phyloP scores from a whole-genome alignment of 805 yeast species.

The Nakazawaea wickerhamii region DNA sequence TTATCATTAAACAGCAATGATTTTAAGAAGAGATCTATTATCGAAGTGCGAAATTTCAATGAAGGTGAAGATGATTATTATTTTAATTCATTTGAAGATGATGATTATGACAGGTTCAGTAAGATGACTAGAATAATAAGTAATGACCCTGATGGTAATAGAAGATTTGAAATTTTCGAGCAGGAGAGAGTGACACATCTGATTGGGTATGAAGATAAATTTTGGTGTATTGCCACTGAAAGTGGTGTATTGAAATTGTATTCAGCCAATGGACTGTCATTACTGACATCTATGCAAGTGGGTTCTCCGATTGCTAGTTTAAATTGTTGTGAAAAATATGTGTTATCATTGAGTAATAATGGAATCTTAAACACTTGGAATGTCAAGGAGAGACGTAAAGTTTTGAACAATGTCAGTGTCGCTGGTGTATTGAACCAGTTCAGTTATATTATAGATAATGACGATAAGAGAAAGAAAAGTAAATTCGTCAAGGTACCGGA shows the following conservation, averaged over 20 bases:
- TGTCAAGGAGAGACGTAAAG: slow-evolving; percentile 27
- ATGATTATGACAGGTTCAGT: slow-evolving; percentile 25
- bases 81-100: slow-evolving; percentile 19
- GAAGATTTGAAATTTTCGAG: slow-evolving; percentile 38
- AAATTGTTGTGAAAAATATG: slow-evolving; percentile 26
- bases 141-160: slow-evolving; percentile 29
- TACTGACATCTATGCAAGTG: slow-evolving; percentile 45
- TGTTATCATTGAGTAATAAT: slow-evolving; percentile 43
- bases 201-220: slow-evolving; percentile 30
- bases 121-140: slow-evolving; percentile 19
- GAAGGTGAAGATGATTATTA: slow-evolving; percentile 27
- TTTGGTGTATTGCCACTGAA: slow-evolving; percentile 53
- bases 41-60: slow-evolving; percentile 34
- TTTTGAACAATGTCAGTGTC: slow-evolving; percentile 41
- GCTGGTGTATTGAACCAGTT: slow-evolving; percentile 46
- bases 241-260: slow-evolving; percentile 48
- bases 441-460: slow-evolving; percentile 17
- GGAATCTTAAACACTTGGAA: slow-evolving; percentile 51
- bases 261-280: slow-evolving; percentile 38
- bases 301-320: slow-evolving; percentile 41
- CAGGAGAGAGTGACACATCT: slow-evolving; percentile 46
- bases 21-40: slow-evolving; percentile 22
- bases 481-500: slow-evolving; percentile 19
- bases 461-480: slow-evolving; percentile 21
- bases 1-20: slow-evolving; percentile 17